Conservation (phyloP, 495 filamentous ascomycete species). For the Tirmania nivea region DNA sequence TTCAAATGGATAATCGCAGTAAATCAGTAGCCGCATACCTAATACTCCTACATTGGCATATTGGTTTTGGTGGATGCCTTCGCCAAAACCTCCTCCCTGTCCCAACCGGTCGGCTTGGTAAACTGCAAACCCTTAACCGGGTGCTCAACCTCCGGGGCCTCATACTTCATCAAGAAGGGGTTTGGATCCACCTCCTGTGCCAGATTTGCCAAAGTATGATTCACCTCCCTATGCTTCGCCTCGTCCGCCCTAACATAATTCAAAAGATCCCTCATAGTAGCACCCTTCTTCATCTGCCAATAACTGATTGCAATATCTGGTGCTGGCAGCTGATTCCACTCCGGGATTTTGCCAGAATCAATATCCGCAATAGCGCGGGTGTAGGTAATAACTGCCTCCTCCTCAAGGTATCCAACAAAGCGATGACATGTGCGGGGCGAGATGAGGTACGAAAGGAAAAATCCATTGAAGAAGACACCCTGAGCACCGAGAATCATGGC, state of each 20-base stretch:
- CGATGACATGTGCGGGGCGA: conserved; percentile 80
- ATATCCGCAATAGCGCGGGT: conserved; percentile 68
- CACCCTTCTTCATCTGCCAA: conserved; percentile 78
- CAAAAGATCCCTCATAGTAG: conserved; percentile 68
- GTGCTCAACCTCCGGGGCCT: conserved; percentile 37
- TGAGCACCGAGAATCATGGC: conserved; percentile 45
- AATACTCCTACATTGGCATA: too few species aligned
- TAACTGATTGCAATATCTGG: conserved; percentile 78
- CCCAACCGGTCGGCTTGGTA: conserved; percentile 52
- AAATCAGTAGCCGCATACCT: too few species aligned
- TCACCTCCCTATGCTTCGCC: conserved; percentile 91
- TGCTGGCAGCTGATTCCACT: conserved; percentile 54
- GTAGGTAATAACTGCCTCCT: conserved; percentile 93
- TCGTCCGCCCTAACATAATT: conserved; percentile 84
- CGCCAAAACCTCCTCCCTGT: conserved; percentile 45
- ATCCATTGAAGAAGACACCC: conserved; percentile 79
- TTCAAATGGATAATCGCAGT: too few species aligned
- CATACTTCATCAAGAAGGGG: conserved; percentile 30
- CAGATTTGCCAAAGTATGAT: conserved; percentile 79
- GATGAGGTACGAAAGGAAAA: conserved; percentile 76
- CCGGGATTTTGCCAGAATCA: conserved; percentile 58
- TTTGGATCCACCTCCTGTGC: conserved; percentile 31
- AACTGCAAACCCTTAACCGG: conserved; percentile 49
- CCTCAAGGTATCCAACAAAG: conserved; percentile 92
- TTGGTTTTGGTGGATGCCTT: background rate